Percentiles rank a stretch among this genome's conserved stretches.
Conservation (phyloP, 2,329 filamentous ascomycete genomes). For the Verticillium alfalfae region DNA sequence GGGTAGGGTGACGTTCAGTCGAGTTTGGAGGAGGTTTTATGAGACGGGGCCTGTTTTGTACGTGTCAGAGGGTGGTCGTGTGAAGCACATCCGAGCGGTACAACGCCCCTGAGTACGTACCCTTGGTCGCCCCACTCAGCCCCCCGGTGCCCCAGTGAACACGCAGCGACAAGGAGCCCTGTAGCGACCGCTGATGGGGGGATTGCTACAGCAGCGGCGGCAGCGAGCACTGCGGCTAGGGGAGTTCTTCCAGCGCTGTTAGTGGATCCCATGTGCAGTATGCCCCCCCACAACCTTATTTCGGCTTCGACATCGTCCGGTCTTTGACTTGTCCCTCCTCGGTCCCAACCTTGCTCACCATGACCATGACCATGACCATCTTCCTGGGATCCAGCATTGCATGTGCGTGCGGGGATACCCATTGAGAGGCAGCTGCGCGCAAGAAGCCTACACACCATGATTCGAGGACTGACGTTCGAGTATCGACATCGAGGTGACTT, state of each 20-base stretch:
- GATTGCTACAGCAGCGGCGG: too few relatives aligned
- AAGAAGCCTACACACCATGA: background rate
- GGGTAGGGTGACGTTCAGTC: background rate
- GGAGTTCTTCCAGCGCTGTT: background rate
- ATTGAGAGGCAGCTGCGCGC: background rate
- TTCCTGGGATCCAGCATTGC: background rate
- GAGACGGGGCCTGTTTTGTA: constrained; percentile 25
- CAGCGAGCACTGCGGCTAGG: background rate
- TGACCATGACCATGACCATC: background rate
- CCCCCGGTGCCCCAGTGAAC: too few relatives aligned
- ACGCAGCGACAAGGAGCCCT: too few relatives aligned
- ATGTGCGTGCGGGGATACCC: background rate
- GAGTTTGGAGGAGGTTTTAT: background rate
- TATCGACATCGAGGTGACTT: too few relatives aligned
- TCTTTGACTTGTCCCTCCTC: constrained; percentile 4
- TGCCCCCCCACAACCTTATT: constrained; percentile 22
- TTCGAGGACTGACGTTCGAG: background rate
- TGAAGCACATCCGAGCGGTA: constrained; percentile 19
- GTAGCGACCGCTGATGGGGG: too few relatives aligned
- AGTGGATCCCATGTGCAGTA: background rate
- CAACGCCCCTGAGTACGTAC: background rate
- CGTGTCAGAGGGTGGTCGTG: constrained; percentile 19
- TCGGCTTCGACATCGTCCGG: constrained; percentile 23
- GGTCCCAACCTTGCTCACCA: constrained; percentile 8
- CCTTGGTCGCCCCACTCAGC: too few relatives aligned